Percentiles rank a stretch among this genome's conserved stretches.
Evolutionary conservation across 78 protist species (phyloP).

Genomic region (Cavenderia fasciculata): DNA sequence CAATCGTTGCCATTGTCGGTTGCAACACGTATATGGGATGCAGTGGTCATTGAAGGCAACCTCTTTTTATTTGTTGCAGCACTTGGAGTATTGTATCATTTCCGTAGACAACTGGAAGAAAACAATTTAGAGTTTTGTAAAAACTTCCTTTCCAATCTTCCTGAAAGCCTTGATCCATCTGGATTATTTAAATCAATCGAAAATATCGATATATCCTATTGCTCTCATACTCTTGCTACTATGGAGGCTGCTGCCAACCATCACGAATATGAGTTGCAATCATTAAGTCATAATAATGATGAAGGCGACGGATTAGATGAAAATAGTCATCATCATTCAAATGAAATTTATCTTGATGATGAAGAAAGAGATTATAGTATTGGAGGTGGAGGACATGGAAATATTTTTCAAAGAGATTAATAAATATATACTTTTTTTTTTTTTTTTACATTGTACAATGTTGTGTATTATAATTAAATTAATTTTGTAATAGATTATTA

Average conservation of each 20-base stretch:
- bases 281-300: no score
- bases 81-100: slow-evolving; percentile 43
- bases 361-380: no score
- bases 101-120: slow-evolving; percentile 22
- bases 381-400: no score
- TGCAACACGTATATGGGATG: slow-evolving; percentile 67
- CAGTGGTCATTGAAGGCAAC: slow-evolving; percentile 73
- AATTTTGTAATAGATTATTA: no score
- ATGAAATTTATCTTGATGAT: no score
- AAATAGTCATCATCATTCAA: no score
- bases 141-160: slow-evolving; percentile 20
- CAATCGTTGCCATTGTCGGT: slow-evolving; percentile 41
- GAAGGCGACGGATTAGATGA: no score
- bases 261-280: slow-evolving; percentile 5
- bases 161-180: slow-evolving; percentile 5
- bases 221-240: background rate
- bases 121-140: slow-evolving; percentile 35
- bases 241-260: background rate
- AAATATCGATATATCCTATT: slow-evolving; percentile 16
- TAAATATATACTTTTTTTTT: no score
- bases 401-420: no score
- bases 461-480: no score
- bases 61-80: slow-evolving; percentile 63
- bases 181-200: slow-evolving; percentile 20
- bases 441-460: no score